Evolutionary conservation across 2,329 filamentous ascomycete genomes (phyloP).

Genomic region (Aureobasidium sp.): DNA sequence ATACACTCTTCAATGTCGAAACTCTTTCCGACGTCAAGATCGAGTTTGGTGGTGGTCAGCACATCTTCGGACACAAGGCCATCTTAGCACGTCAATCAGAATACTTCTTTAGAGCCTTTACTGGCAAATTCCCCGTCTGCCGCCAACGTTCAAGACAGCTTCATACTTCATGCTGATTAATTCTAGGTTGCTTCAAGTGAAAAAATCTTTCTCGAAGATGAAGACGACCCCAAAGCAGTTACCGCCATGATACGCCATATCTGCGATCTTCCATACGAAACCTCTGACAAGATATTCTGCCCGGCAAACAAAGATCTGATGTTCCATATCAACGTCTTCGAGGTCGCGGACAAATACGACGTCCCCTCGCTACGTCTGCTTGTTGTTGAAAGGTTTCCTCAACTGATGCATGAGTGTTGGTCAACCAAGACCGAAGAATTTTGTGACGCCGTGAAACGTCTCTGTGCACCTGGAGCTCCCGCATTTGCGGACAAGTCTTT

Average conservation of each 20-base stretch:
- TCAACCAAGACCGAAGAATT: neutral
- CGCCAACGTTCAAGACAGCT: neutral
- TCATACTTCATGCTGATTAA: neutral
- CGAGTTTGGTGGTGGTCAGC: neutral
- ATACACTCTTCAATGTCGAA: neutral
- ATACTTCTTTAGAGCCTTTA: neutral
- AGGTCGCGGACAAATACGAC: slow-evolving; percentile 19
- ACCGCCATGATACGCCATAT: slow-evolving; percentile 6
- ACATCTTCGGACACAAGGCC: neutral
- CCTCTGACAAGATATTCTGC: neutral
- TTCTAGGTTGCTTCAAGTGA: neutral
- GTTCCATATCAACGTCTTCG: slow-evolving; percentile 15
- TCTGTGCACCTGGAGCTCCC: neutral
- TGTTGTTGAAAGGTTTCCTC: slow-evolving; percentile 6
- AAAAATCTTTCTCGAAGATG: neutral
- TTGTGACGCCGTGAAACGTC: neutral
- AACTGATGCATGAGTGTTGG: neutral
- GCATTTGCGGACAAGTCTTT: neutral
- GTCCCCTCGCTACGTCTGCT: slow-evolving; percentile 13
- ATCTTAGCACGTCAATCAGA: neutral
- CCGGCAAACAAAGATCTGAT: neutral
- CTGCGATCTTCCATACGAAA: neutral
- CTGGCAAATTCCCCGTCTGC: neutral
- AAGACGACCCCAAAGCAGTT: neutral
- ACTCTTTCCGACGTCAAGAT: neutral